phyloP scores from a whole-genome alignment of 2,329 filamentous ascomycete species.

The Alternaria longipes region DNA sequence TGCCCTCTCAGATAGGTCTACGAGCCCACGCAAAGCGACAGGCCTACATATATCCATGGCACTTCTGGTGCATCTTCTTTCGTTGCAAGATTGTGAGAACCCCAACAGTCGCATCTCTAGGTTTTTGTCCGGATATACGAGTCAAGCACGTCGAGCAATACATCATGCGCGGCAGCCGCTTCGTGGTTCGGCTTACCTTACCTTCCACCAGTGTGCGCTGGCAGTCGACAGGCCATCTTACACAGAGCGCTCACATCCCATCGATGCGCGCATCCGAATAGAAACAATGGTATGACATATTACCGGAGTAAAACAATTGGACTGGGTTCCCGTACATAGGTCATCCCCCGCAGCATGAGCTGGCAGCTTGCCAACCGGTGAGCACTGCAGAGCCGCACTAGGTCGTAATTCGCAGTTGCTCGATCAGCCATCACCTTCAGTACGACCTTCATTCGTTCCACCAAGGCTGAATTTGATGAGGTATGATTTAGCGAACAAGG shows the following conservation, averaged over 20 bases:
- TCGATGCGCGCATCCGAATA: conserved; percentile 20
- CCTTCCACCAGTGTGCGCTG: conserved; percentile 35
- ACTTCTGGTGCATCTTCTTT: background rate
- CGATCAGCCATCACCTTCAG: conserved; percentile 21
- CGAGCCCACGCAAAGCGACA: conserved; percentile 1
- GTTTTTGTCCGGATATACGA: background rate
- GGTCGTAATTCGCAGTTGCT: conserved; percentile 23
- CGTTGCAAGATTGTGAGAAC: background rate
- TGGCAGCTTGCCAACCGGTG: conserved; percentile 39
- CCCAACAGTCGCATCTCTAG: background rate
- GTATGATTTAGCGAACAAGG: conserved; percentile 42
- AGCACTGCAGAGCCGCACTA: conserved; percentile 48
- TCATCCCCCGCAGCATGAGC: conserved; percentile 27
- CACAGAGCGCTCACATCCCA: conserved; percentile 16
- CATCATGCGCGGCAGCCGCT: conserved; percentile 9
- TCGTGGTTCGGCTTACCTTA: conserved; percentile 6
- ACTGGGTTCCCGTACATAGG: conserved; percentile 34
- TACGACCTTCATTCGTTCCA: conserved; percentile 32
- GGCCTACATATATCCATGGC: background rate
- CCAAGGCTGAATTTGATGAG: conserved; percentile 32
- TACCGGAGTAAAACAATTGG: conserved; percentile 41
- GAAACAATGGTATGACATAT: conserved; percentile 26
- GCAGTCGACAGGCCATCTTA: conserved; percentile 25
- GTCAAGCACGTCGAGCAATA: background rate
- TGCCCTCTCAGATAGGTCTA: background rate